Evolutionary conservation across 768 basidiomycete species (phyloP).

Genomic region (Rossbeevera mucosa): DNA sequence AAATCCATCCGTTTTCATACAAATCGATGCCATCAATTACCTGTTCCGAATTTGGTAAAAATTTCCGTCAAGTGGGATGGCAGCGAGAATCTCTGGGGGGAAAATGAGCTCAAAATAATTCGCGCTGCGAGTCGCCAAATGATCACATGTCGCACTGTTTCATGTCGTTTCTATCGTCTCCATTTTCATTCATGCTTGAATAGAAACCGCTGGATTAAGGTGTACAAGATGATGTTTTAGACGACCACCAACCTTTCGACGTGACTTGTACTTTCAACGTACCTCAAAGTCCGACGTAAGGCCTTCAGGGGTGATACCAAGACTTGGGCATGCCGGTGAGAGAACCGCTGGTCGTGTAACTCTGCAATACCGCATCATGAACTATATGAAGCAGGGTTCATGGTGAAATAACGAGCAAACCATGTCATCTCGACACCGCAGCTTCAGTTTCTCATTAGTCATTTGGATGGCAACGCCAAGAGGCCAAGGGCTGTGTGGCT

Average conservation of each 20-base stretch:
- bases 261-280: not conserved
- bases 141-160: not conserved
- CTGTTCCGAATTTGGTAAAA: not conserved
- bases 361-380: too few species aligned
- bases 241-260: not conserved
- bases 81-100: not conserved
- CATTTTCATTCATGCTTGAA: not conserved
- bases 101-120: not conserved
- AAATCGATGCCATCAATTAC: not conserved
- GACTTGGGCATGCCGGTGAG: too few species aligned
- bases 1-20: not conserved
- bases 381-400: not conserved
- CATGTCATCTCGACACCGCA: not conserved
- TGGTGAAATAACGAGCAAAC: not conserved
- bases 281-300: not conserved
- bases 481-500: not conserved
- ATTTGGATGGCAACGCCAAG: not conserved
- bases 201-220: not conserved
- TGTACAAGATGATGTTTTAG: not conserved
- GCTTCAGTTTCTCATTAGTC: not conserved
- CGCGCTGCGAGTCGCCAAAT: not conserved
- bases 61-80: not conserved
- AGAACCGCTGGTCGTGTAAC: too few species aligned
- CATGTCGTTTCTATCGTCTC: slow-evolving; percentile 7
- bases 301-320: too few species aligned